Evolutionary conservation across 2,329 filamentous ascomycete genomes (phyloP).

Genomic region (Capronia epimyces): DNA sequence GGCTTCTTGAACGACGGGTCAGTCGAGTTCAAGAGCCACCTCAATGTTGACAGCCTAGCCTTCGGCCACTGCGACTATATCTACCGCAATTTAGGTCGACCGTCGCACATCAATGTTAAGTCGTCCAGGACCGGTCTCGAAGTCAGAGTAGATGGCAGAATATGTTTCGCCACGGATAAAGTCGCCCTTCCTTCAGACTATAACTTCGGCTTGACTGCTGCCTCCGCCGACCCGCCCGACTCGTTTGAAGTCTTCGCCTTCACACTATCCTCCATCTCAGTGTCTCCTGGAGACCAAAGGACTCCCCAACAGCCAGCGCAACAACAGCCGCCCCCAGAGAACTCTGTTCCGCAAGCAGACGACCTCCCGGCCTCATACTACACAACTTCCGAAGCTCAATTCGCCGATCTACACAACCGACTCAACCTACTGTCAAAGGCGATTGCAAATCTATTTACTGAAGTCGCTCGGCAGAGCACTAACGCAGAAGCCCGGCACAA

Average conservation of each 20-base stretch:
- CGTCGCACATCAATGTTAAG: slow-evolving; percentile 73
- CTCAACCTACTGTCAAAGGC: slow-evolving; percentile 61
- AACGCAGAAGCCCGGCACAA: slow-evolving; percentile 50
- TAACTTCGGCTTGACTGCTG: slow-evolving; percentile 78
- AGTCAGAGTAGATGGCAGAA: slow-evolving; percentile 71
- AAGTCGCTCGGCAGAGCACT: slow-evolving; percentile 49
- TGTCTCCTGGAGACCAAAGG: slow-evolving; percentile 30
- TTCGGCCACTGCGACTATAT: slow-evolving; percentile 89
- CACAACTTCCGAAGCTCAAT: slow-evolving; percentile 54
- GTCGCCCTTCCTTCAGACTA: slow-evolving; percentile 74
- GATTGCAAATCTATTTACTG: slow-evolving; percentile 51
- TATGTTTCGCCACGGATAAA: slow-evolving; percentile 62
- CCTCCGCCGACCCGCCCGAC: slow-evolving; percentile 84
- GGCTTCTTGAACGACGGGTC: slow-evolving; percentile 91
- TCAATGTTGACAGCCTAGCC: slow-evolving; percentile 73
- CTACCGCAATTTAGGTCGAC: slow-evolving; percentile 85
- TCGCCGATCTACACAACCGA: slow-evolving; percentile 77
- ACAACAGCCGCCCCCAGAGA: slow-evolving; percentile 32
- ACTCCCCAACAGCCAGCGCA: slow-evolving; percentile 33
- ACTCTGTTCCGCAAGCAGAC: slow-evolving; percentile 35
- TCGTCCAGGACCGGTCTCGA: slow-evolving; percentile 58
- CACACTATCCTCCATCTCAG: slow-evolving; percentile 49
- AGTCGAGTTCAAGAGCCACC: slow-evolving; percentile 69
- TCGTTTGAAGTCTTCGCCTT: slow-evolving; percentile 92
- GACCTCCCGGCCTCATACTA: slow-evolving; percentile 43